These are phyloP conservation scores for Myrica gale DNA, from an alignment of 306 rosid species.

Conservation along the genomic window DNA sequence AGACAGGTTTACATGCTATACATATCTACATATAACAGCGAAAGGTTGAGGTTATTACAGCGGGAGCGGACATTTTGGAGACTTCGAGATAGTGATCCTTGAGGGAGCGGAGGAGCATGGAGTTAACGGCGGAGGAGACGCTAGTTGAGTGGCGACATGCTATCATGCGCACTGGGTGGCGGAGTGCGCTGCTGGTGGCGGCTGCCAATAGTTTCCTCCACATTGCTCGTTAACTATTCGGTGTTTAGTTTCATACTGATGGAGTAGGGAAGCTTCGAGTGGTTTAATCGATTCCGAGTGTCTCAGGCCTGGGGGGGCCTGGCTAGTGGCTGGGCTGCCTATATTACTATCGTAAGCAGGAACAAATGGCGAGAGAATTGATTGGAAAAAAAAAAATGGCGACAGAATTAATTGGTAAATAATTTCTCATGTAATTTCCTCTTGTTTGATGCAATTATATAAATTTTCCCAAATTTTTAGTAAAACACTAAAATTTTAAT, in stretches of 20 bases:
- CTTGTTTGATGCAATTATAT: too few relatives aligned
- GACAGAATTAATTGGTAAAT: too few relatives aligned
- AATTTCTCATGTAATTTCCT: too few relatives aligned
- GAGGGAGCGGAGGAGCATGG: slow-evolving; percentile 78
- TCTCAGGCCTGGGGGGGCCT: too few relatives aligned
- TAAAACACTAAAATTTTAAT: too few relatives aligned
- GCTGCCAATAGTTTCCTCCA: slow-evolving; percentile 49
- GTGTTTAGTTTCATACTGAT: neutral
- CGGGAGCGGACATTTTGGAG: slow-evolving; percentile 80
- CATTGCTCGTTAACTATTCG: slow-evolving; percentile 36
- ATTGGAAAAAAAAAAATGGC: too few relatives aligned
- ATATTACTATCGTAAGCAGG: too few relatives aligned
- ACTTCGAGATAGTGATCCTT: slow-evolving; percentile 86
- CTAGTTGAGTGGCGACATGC: slow-evolving; percentile 37
- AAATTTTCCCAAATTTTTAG: too few relatives aligned
- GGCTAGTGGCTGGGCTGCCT: too few relatives aligned
- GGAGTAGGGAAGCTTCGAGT: neutral
- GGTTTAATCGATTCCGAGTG: too few relatives aligned
- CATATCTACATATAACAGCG: neutral
- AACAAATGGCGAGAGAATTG: too few relatives aligned
- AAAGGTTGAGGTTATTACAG: slow-evolving; percentile 40
- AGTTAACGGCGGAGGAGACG: slow-evolving; percentile 66
- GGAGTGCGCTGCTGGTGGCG: slow-evolving; percentile 34
- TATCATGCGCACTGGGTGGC: slow-evolving; percentile 22
- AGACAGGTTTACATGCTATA: neutral